A percentile compares a stretch with the other conserved stretches of the same genome.
Evolutionary conservation across 2,329 filamentous ascomycete genomes (phyloP).

Genomic region (Calycina herbarum): DNA sequence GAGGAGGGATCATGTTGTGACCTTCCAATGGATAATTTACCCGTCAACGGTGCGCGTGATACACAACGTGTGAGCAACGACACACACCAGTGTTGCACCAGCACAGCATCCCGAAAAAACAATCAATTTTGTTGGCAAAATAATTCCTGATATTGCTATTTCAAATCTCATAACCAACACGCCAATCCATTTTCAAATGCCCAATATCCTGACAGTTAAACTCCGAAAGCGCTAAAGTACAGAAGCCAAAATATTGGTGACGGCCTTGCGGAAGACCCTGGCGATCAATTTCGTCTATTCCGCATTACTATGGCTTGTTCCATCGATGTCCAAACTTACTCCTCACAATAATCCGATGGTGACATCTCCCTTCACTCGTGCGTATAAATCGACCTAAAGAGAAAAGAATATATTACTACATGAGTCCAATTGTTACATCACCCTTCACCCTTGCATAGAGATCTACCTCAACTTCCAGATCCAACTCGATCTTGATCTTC

Average conservation of each 20-base stretch:
- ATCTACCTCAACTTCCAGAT: slow-evolving; percentile 43
- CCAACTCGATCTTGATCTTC: slow-evolving; percentile 45
- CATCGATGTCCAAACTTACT: slow-evolving; percentile 9
- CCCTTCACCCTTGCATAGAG: slow-evolving; percentile 41
- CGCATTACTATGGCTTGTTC: slow-evolving; percentile 8
- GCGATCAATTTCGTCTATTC: slow-evolving; percentile 9
- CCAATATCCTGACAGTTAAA: not conserved
- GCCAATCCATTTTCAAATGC: not conserved
- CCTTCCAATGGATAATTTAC: not conserved
- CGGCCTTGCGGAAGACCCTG: not conserved
- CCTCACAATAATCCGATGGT: slow-evolving; percentile 42
- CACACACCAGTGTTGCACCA: not conserved
- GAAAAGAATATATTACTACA: slow-evolving; percentile 27
- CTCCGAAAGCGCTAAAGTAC: slow-evolving; percentile 3
- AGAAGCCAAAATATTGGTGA: not conserved
- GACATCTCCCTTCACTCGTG: slow-evolving; percentile 38
- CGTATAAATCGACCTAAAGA: slow-evolving; percentile 37
- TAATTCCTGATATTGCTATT: not conserved
- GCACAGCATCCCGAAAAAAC: not conserved
- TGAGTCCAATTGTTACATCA: slow-evolving; percentile 41
- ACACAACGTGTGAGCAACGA: not conserved
- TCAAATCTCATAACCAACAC: not conserved
- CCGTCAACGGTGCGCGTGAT: not conserved
- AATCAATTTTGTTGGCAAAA: not conserved
- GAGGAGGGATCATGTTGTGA: no score